phyloP scores from a whole-genome alignment of 176 grass and related monocot species.

The Thalia dealbata region DNA sequence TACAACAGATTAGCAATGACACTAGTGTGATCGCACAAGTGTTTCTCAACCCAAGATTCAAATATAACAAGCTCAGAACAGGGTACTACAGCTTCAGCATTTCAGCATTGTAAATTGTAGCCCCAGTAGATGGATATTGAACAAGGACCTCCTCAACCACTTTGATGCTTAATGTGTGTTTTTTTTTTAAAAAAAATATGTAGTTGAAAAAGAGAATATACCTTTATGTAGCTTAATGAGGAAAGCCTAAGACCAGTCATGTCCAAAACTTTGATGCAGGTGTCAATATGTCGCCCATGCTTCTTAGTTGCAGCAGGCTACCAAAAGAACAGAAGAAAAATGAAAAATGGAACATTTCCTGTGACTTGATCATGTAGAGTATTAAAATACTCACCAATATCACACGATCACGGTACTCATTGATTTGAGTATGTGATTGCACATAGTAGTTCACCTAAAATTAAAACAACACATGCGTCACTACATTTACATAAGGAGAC shows the following conservation, averaged over 20 bases:
- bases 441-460: slow-evolving; percentile 84
- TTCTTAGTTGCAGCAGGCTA: slow-evolving; percentile 69
- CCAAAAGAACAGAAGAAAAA: slow-evolving; percentile 7
- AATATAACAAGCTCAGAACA: too few relatives aligned
- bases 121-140: too few relatives aligned
- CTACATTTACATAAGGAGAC: too few relatives aligned
- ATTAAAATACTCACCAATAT: slow-evolving; percentile 46
- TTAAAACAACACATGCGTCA: slow-evolving; percentile 12
- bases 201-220: slow-evolving; percentile 15
- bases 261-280: slow-evolving; percentile 88
- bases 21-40: too few relatives aligned
- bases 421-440: slow-evolving; percentile 98
- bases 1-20: background rate
- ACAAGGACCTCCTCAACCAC: too few relatives aligned
- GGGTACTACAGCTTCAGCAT: too few relatives aligned
- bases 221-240: slow-evolving; percentile 89
- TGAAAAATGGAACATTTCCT: slow-evolving; percentile 4
- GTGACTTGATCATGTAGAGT: background rate
- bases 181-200: too few relatives aligned
- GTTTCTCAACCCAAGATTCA: too few relatives aligned
- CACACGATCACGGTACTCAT: slow-evolving; percentile 82
- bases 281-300: slow-evolving; percentile 50
- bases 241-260: slow-evolving; percentile 90
- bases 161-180: too few relatives aligned
- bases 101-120: too few relatives aligned